Evolutionary conservation across 768 basidiomycete species (phyloP), one percentile per base, ranked within the genome.

Genomic region (Lanmaoa pseudosensibilis): DNA sequence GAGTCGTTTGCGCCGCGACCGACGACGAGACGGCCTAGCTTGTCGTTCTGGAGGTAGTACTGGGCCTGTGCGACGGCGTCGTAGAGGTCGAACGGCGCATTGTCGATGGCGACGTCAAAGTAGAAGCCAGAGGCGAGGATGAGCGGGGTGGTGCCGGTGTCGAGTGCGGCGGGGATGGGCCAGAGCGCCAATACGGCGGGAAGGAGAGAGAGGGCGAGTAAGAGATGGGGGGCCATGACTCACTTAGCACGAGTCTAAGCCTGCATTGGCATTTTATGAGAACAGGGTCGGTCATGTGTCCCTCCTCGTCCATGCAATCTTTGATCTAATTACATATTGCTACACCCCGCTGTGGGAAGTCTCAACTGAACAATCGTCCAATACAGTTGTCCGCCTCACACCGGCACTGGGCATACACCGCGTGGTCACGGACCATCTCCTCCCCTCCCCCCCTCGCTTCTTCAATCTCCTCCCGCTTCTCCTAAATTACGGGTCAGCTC

Each of bases 321-420:
- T 27, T 27, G 8, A 18, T 6, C 11, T 54, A 34, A 55, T 18
- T 56, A 46, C 46, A 16, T 18, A 3, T 16, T 23, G 32, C n/a
- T 21, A 34, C 19, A 33, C n/a, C 21, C 40, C 40, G 21, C 15
- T 30, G 18, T 25, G 30, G 9, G 19, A 21, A 8, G 9, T 15
- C 38, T 69, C 54, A 71, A 32, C 60, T 60, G 15, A 71, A 71
- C 40, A 71, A 40, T 5, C 61, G 63, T 19, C 84, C 82, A 55
- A 71, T 78, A 62, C 85, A 87, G 27, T 77, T 82, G 13, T 51
- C 56, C 4, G 82, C 75, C 3, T 81, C 83, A 63, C 85, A 86
- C 30, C 70, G 69, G 64, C 85, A 86, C 18, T 56, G 61, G 0
- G 74, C 71, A 50, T 81, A 80, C 2, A 84, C 78, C 3, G 80